Conservation (phyloP, 2,329 filamentous ascomycete genomes). For the Fonsecaea monophora region DNA sequence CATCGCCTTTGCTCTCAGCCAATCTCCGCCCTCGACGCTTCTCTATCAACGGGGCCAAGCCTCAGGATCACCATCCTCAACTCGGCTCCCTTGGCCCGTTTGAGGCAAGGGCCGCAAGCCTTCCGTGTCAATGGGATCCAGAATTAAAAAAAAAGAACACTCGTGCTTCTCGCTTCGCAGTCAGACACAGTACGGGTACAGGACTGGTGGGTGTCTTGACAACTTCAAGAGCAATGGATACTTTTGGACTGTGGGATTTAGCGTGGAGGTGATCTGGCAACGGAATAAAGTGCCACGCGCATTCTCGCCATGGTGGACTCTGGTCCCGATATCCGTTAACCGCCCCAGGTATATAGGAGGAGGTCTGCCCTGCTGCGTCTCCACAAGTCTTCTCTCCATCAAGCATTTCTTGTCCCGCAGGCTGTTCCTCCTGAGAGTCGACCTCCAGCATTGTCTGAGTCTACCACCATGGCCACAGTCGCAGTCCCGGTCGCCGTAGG, state of each 20-base stretch:
- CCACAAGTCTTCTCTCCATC: constrained; percentile 11
- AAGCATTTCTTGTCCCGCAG: constrained; percentile 11
- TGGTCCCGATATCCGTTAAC: neutral
- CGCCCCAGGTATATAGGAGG: constrained; percentile 20
- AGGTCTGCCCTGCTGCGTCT: constrained; percentile 2
- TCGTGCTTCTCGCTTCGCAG: constrained; percentile 20
- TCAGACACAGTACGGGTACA: neutral
- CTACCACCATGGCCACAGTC: constrained; percentile 26
- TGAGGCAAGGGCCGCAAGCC: constrained; percentile 18
- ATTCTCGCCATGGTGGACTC: constrained; percentile 10
- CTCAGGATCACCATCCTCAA: constrained; percentile 9
- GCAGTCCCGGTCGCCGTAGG: constrained; percentile 22
- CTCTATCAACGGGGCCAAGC: constrained; percentile 23
- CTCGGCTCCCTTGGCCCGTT: constrained; percentile 19
- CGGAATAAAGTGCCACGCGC: constrained; percentile 5
- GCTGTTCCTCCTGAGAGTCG: neutral
- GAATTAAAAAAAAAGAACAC: constrained; percentile 3
- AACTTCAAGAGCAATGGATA: constrained; percentile 9
- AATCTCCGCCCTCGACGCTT: constrained; percentile 15
- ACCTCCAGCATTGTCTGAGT: neutral
- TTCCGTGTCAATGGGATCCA: constrained; percentile 10
- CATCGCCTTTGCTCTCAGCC: constrained; percentile 5
- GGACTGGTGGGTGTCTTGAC: neutral
- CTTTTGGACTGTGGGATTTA: constrained; percentile 16
- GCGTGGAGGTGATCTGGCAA: constrained; percentile 23